Conservation (phyloP, 352 stramenopile species). For the Phytophthora hybrid region DNA sequence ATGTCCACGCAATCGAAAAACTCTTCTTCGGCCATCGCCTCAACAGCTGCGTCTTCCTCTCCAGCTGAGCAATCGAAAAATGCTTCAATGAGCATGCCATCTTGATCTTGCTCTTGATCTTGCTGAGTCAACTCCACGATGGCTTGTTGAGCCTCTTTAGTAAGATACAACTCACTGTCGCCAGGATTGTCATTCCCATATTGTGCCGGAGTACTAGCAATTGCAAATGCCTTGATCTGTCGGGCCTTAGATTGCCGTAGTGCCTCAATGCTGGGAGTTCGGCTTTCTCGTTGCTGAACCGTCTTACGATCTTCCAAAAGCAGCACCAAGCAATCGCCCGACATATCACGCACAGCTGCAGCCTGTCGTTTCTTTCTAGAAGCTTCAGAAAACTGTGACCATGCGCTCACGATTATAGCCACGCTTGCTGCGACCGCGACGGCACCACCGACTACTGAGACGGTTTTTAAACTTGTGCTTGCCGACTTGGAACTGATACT, state of each 20-base stretch:
- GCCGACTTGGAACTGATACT: constrained; percentile 39
- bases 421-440: constrained; percentile 80
- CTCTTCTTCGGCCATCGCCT: constrained; percentile 80
- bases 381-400: constrained; percentile 79
- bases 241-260: constrained; percentile 44
- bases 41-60: constrained; percentile 59
- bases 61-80: constrained; percentile 78
- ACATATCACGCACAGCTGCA: constrained; percentile 79
- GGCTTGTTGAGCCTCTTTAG: constrained; percentile 35
- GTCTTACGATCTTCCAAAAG: constrained; percentile 71
- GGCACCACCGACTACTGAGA: constrained; percentile 75
- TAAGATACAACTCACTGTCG: constrained; percentile 21
- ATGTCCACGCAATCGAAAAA: constrained; percentile 87
- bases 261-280: constrained; percentile 40
- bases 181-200: constrained; percentile 1
- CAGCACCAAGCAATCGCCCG: constrained; percentile 73
- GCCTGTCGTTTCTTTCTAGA: constrained; percentile 70
- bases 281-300: constrained; percentile 36
- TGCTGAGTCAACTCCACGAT: constrained; percentile 39
- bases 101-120: constrained; percentile 43
- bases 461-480: constrained; percentile 53
- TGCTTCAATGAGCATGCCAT: constrained; percentile 70
- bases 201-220: constrained; percentile 22
- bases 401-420: constrained; percentile 78
- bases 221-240: constrained; percentile 39